A percentile compares a stretch with the other conserved stretches of the same genome.
Conservation (phyloP, 148 eudicot species). For the Dysphania ambrosioides region DNA sequence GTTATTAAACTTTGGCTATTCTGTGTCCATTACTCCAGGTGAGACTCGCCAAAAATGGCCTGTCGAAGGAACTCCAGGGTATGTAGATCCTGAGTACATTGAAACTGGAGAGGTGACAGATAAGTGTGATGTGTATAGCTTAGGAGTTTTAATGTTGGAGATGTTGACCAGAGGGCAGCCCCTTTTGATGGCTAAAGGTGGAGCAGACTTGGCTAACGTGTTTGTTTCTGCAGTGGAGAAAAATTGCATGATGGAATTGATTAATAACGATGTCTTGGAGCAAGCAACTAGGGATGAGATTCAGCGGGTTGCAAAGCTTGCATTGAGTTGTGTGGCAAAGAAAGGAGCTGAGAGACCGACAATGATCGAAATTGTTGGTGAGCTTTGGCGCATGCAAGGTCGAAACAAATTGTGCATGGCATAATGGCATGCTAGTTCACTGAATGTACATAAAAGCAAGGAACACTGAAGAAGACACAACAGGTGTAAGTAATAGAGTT, state of each 20-base stretch:
- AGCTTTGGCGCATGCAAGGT: slow-evolving; percentile 19
- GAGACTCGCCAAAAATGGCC: slow-evolving; percentile 20
- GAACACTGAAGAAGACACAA: too few relatives aligned
- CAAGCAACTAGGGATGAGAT: slow-evolving; percentile 9
- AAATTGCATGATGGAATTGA: slow-evolving; percentile 9
- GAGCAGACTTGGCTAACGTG: slow-evolving; percentile 22
- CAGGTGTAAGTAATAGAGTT: too few relatives aligned
- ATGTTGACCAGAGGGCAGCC: slow-evolving; percentile 16
- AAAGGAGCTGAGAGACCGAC: slow-evolving; percentile 32
- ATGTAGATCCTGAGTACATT: slow-evolving; percentile 23
- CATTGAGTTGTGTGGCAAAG: slow-evolving; percentile 19
- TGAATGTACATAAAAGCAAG: too few relatives aligned
- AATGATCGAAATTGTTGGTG: slow-evolving; percentile 29
- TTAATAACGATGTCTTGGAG: slow-evolving; percentile 19
- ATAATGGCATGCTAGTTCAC: too few relatives aligned
- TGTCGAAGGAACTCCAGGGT: slow-evolving; percentile 20
- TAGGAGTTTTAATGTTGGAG: slow-evolving; percentile 33
- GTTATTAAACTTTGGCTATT: slow-evolving; percentile 20
- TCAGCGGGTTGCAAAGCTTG: slow-evolving; percentile 13
- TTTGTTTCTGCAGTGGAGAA: slow-evolving; percentile 19
- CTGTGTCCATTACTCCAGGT: slow-evolving; percentile 19
- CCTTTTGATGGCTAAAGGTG: not conserved
- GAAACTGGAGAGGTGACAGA: slow-evolving; percentile 28
- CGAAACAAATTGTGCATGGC: not conserved
- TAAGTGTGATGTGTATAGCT: slow-evolving; percentile 34